These are phyloP conservation scores for Lanmaoa rubissima DNA, from an alignment of 768 basidiomycete genomes.

Conservation along the genomic window DNA sequence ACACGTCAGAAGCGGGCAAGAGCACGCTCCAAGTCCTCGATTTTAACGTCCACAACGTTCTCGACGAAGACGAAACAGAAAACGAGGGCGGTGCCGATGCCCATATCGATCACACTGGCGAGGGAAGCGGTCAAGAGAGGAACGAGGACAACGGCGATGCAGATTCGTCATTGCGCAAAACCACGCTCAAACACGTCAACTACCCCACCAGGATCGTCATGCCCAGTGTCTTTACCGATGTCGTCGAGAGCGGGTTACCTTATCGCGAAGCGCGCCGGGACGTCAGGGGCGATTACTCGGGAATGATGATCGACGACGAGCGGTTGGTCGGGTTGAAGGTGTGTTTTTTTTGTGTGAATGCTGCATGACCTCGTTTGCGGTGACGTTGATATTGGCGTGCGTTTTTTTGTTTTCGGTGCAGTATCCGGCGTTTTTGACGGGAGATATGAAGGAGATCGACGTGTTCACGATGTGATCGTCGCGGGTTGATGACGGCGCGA, in stretches of 20 bases:
- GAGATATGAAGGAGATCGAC: slow-evolving; percentile 34
- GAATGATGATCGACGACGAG: slow-evolving; percentile 44
- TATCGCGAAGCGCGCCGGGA: slow-evolving; percentile 30
- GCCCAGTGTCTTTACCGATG: slow-evolving; percentile 23
- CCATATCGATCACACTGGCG: background rate
- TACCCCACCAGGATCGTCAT: slow-evolving; percentile 8
- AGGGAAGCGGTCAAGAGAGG: background rate
- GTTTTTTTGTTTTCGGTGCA: background rate
- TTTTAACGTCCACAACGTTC: slow-evolving; percentile 27
- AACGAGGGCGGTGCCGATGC: background rate
- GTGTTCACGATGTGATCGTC: slow-evolving; percentile 32
- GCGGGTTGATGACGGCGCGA: too few species aligned
- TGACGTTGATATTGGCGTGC: background rate
- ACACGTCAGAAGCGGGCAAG: slow-evolving; percentile 1
- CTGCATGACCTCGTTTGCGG: too few species aligned
- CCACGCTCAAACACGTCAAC: slow-evolving; percentile 2
- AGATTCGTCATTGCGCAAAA: background rate
- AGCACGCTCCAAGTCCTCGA: slow-evolving; percentile 28
- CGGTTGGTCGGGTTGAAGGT: slow-evolving; percentile 42
- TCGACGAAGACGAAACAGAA: background rate
- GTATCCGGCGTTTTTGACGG: slow-evolving; percentile 29
- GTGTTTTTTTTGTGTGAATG: background rate
- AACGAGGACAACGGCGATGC: background rate
- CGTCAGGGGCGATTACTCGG: slow-evolving; percentile 31
- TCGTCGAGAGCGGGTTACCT: slow-evolving; percentile 31